Evolutionary conservation across 805 yeast genomes (phyloP).

Genomic region (Tetrapisispora arboricola): DNA sequence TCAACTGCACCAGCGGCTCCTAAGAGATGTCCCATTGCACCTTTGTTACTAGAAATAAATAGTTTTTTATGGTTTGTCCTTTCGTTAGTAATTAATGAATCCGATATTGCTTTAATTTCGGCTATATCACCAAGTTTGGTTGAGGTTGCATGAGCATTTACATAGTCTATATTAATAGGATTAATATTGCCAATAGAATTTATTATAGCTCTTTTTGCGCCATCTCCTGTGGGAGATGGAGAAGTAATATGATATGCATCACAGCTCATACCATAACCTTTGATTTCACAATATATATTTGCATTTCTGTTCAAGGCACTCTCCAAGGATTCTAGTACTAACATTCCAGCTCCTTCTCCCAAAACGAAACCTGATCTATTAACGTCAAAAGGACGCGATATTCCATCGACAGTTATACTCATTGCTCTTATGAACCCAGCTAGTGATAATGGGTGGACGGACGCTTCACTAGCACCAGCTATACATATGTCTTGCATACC

Average conservation of each 20-base stretch:
- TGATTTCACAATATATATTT: constrained; percentile 66
- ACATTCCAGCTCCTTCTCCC: constrained; percentile 84
- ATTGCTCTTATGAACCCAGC: constrained; percentile 90
- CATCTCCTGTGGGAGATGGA: constrained; percentile 72
- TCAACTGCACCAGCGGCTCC: constrained; percentile 98
- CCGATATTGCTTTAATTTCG: constrained; percentile 62
- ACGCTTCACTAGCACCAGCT: constrained; percentile 90
- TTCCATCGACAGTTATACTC: constrained; percentile 52
- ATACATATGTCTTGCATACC: constrained; percentile 81
- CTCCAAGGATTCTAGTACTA: constrained; percentile 65
- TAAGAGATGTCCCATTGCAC: constrained; percentile 84
- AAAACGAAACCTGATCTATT: constrained; percentile 79
- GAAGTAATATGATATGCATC: constrained; percentile 93
- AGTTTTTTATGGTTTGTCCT: constrained; percentile 15
- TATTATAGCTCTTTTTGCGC: constrained; percentile 76
- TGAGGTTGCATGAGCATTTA: constrained; percentile 96
- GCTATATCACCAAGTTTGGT: constrained; percentile 84
- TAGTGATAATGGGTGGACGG: constrained; percentile 74
- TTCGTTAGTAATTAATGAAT: constrained; percentile 24
- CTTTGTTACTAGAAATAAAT: constrained; percentile 73
- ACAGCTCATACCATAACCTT: constrained; percentile 84
- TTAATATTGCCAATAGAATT: constrained; percentile 49
- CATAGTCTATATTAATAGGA: constrained; percentile 50
- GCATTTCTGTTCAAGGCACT: constrained; percentile 63
- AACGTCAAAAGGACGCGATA: constrained; percentile 82